Evolutionary conservation across 2,329 filamentous ascomycete species (phyloP), one percentile per base, ranked within the genome.

Genomic region (Phaeosphaeria sp.): DNA sequence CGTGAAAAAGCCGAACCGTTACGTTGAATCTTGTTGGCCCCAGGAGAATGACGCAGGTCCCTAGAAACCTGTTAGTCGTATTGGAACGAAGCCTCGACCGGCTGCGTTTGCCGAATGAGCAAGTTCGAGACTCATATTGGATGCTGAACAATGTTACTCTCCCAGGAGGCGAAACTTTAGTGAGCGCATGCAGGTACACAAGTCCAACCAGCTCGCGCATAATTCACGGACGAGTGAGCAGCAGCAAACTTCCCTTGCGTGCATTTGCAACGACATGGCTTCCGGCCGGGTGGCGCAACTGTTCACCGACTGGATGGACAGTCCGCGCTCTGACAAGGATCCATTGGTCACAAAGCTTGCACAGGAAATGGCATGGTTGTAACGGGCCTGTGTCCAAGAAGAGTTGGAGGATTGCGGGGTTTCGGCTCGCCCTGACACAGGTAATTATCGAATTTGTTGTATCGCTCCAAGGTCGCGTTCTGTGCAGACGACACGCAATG

Each of bases 301-400:
- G 55, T 40, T 51, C 53, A 39, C 27, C 53, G 53, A 55, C 25
- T 30, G 25, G 25, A 36, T 7, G 30, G 30, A 36, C 30, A 13
- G 30, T 13, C 11, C 15, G 3, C 30, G 30, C 30, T 7, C 11
- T 13, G 30, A 13, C 3, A 5, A 11, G 8, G 6, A 36, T 36
- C 11, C 30, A 13, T 36, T 36, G 30, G 30, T 13, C 25, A 5
- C 25, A 30, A 30, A 30, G 25, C 25, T 17, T 30, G 52, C 40
- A 49, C 39, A 49, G 36, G 20, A 51, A 46, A 20, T n/a, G 27
- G 49, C 42, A 55, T 50, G 53, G 56, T 45, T 51, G 49, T 46
- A 46, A 33, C 67, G 68, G 71, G 49, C 49, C 27, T 61, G 56
- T 65, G 54, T 51, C 65, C 68, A 59, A 58, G 61, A 71, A 60